phyloP scores from a whole-genome alignment of 129 eudicot species.

The Flaveria trinervia region DNA sequence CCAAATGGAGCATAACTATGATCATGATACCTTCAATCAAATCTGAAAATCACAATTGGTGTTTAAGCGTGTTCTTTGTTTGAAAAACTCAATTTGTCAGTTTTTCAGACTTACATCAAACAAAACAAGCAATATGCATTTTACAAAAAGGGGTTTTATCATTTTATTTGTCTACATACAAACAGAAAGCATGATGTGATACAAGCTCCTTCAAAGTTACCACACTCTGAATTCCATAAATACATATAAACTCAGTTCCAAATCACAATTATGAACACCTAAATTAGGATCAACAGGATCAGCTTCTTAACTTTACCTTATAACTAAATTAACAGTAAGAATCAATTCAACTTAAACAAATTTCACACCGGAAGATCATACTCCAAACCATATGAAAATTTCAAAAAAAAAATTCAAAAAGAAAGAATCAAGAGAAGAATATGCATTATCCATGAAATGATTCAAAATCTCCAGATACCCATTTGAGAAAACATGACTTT shows the following conservation, averaged over 20 bases:
- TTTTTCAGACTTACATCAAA: no score
- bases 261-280: background rate
- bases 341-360: background rate
- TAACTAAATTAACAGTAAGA: background rate
- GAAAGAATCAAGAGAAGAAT: constrained; percentile 37
- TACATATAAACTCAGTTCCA: background rate
- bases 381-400: background rate
- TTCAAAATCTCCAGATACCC: background rate
- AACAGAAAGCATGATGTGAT: constrained; percentile 6
- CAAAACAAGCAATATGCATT: background rate
- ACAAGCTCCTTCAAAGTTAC: background rate
- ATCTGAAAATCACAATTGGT: background rate
- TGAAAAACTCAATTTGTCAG: background rate
- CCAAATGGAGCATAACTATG: background rate
- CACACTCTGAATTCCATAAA: background rate
- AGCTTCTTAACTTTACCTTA: background rate
- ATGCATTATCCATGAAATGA: constrained; percentile 26
- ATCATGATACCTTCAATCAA: background rate
- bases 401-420: constrained; percentile 2
- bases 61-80: constrained; percentile 7
- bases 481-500: constrained; percentile 12
- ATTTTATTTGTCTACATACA: background rate
- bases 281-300: background rate
- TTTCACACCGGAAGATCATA: constrained; percentile 18
- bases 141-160: background rate